phyloP scores from a whole-genome alignment of 768 basidiomycete species.

The Suillus discolor region DNA sequence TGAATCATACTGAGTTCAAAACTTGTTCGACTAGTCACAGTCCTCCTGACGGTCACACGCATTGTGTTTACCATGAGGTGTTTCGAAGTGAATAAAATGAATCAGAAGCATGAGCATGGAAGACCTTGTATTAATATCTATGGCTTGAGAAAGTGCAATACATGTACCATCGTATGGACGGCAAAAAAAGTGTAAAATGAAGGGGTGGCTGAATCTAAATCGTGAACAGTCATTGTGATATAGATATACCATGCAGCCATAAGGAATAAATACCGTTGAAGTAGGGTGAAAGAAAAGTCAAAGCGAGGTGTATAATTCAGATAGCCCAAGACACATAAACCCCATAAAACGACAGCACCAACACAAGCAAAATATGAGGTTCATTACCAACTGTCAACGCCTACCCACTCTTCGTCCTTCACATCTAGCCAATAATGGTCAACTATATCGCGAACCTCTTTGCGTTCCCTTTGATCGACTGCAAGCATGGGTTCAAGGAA shows the following conservation, averaged over 20 bases:
- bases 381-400: slow-evolving; percentile 33
- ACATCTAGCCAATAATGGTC: slow-evolving; percentile 73
- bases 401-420: slow-evolving; percentile 32
- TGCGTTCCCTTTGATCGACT: slow-evolving; percentile 68
- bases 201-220: neutral
- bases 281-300: slow-evolving; percentile 10
- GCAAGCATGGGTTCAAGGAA: slow-evolving; percentile 80
- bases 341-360: neutral
- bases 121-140: neutral
- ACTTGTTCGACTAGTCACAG: neutral
- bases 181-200: neutral
- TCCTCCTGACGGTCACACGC: neutral
- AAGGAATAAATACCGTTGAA: neutral
- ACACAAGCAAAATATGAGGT: neutral
- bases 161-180: neutral
- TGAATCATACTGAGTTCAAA: neutral
- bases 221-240: neutral
- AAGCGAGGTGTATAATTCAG: slow-evolving; percentile 5
- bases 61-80: neutral
- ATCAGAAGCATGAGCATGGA: neutral
- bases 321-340: slow-evolving; percentile 12
- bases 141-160: neutral
- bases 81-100: neutral
- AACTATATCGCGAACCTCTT: slow-evolving; percentile 71
- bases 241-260: neutral